phyloP scores from a whole-genome alignment of 345 rosid species.

The Alliaria petiolata region DNA sequence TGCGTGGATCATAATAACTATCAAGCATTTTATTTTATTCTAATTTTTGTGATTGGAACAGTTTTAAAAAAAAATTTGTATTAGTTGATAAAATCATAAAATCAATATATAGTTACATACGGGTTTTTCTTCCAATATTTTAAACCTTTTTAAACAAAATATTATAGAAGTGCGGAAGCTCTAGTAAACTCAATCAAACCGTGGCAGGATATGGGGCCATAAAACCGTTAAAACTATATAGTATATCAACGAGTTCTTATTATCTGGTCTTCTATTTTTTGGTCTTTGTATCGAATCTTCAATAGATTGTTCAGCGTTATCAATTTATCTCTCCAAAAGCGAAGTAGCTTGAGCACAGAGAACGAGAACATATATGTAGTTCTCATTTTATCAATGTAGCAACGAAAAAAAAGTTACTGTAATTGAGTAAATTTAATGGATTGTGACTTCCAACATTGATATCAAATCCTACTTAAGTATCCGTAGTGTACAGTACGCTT shows the following conservation, averaged over 20 bases:
- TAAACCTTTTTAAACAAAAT: too few relatives aligned
- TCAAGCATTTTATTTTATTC: too few relatives aligned
- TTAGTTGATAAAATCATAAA: too few relatives aligned
- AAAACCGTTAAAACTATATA: background rate
- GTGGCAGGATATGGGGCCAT: background rate
- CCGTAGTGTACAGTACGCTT: background rate
- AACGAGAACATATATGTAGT: too few relatives aligned
- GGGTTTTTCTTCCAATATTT: too few relatives aligned
- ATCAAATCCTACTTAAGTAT: slow-evolving; percentile 35
- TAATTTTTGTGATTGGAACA: too few relatives aligned
- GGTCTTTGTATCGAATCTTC: background rate
- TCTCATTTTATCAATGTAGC: too few relatives aligned
- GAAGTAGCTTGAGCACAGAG: slow-evolving; percentile 5
- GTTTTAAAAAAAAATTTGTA: too few relatives aligned
- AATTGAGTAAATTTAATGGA: slow-evolving; percentile 4
- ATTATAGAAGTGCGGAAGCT: background rate
- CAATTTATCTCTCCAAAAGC: background rate
- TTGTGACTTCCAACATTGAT: slow-evolving; percentile 34
- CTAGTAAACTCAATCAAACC: background rate
- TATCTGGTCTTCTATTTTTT: background rate
- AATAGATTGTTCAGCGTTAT: background rate
- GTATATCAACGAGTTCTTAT: background rate
- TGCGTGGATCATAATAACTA: too few relatives aligned
- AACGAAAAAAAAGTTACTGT: too few relatives aligned
- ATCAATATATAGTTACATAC: too few relatives aligned